Conservation (phyloP, 2,329 filamentous ascomycete species). For the Penicillium glabrum region DNA sequence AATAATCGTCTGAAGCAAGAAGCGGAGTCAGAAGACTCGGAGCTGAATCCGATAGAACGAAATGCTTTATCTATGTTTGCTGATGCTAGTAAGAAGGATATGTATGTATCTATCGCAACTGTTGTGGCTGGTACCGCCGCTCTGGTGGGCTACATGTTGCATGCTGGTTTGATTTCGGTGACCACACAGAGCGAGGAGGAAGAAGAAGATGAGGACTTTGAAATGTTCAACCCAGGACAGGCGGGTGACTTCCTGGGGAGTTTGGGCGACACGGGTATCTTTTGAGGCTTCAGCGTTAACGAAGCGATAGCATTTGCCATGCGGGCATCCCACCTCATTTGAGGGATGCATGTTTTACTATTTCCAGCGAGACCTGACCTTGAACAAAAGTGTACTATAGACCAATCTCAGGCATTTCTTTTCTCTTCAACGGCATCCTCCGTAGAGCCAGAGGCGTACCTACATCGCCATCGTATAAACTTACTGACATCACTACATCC, state of each 20-base stretch:
- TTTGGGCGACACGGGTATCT: neutral
- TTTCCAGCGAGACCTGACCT: slow-evolving; percentile 5
- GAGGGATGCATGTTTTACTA: neutral
- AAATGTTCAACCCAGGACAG: neutral
- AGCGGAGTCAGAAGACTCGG: slow-evolving; percentile 25
- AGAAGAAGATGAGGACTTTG: neutral
- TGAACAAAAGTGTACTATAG: slow-evolving; percentile 11
- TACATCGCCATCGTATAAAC: too few relatives aligned
- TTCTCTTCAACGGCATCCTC: neutral
- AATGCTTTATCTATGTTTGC: slow-evolving; percentile 25
- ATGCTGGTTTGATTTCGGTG: slow-evolving; percentile 28
- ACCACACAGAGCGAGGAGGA: neutral
- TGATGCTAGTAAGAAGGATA: slow-evolving; percentile 31
- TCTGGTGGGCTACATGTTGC: slow-evolving; percentile 38
- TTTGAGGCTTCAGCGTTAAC: neutral
- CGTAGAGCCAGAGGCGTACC: too few relatives aligned
- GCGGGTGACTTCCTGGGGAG: slow-evolving; percentile 1
- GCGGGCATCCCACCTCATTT: neutral
- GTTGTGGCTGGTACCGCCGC: slow-evolving; percentile 35
- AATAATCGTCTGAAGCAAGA: slow-evolving; percentile 39
- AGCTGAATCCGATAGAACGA: slow-evolving; percentile 26
- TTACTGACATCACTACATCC: too few relatives aligned
- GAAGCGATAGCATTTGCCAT: neutral
- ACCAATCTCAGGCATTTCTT: neutral
- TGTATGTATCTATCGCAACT: slow-evolving; percentile 36